These are phyloP conservation scores for Perkinsela sp. DNA, from an alignment of 208 protist species.

Conservation along the genomic window DNA sequence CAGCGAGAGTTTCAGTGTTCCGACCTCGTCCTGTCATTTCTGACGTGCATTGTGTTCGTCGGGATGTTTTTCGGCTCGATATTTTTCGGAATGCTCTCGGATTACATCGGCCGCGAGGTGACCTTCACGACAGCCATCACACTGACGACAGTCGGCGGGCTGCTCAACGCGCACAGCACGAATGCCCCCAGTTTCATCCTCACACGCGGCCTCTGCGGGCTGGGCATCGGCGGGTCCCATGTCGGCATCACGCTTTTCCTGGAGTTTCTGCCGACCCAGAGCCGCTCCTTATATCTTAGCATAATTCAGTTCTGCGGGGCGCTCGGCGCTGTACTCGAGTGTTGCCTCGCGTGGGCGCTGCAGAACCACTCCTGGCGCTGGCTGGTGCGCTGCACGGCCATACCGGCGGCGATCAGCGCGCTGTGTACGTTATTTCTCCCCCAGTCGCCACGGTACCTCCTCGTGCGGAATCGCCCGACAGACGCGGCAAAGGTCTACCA, in stretches of 20 bases:
- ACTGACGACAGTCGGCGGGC: background rate
- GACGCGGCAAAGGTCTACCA: background rate
- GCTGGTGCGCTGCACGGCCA: background rate
- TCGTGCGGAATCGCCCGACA: background rate
- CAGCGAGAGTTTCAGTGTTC: background rate
- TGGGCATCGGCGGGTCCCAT: conserved; percentile 2
- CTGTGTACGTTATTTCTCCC: background rate
- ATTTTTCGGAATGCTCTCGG: background rate
- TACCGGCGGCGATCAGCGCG: background rate
- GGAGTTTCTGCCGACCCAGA: conserved; percentile 4
- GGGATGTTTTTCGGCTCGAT: conserved; percentile 1
- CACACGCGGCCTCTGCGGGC: background rate
- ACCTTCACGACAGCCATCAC: background rate
- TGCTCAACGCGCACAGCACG: background rate
- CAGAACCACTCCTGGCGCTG: background rate
- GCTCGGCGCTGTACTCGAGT: conserved; percentile 1
- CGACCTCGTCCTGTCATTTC: background rate
- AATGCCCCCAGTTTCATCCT: background rate
- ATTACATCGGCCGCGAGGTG: background rate
- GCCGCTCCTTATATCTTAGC: background rate
- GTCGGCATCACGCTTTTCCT: background rate
- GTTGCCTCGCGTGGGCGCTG: background rate
- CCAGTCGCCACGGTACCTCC: conserved; percentile 1
- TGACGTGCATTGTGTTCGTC: background rate
- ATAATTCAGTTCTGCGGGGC: conserved; percentile 1